Conservation (phyloP, 202 grass and related monocot species). For the Zizania palustris region DNA sequence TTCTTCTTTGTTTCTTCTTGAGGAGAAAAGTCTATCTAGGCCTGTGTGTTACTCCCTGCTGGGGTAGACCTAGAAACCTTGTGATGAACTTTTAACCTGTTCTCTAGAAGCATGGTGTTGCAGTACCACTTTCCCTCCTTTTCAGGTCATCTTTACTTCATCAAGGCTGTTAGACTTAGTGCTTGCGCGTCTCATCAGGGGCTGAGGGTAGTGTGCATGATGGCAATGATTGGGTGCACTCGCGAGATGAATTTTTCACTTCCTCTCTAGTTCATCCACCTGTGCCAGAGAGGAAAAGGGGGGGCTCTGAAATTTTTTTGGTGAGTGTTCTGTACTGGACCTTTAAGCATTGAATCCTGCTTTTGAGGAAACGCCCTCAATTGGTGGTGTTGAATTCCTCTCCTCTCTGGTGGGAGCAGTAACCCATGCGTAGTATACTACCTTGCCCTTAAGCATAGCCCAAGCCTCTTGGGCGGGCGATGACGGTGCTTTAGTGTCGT, state of each 20-base stretch:
- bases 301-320: constrained; percentile 25
- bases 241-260: constrained; percentile 12
- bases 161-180: constrained; percentile 29
- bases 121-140: not conserved
- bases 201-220: constrained; percentile 9
- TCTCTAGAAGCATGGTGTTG: not conserved
- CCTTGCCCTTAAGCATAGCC: not conserved
- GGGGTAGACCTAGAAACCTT: not conserved
- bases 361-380: constrained; percentile 25
- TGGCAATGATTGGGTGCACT: constrained; percentile 40
- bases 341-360: constrained; percentile 15
- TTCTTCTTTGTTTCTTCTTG: not conserved
- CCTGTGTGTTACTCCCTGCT: not conserved
- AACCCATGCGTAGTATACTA: constrained; percentile 20
- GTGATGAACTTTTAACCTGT: not conserved
- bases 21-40: not conserved
- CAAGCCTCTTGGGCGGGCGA: no score
- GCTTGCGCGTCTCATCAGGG: constrained; percentile 30
- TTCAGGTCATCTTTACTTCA: not conserved
- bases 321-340: constrained; percentile 15
- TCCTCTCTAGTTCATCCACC: constrained; percentile 24
- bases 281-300: constrained; percentile 16
- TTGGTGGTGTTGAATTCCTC: constrained; percentile 27
- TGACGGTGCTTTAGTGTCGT: no score
- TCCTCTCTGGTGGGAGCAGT: constrained; percentile 15